Conservation (phyloP, 1,284 basidiomycete species). For the Apiotrichum domesticum region DNA sequence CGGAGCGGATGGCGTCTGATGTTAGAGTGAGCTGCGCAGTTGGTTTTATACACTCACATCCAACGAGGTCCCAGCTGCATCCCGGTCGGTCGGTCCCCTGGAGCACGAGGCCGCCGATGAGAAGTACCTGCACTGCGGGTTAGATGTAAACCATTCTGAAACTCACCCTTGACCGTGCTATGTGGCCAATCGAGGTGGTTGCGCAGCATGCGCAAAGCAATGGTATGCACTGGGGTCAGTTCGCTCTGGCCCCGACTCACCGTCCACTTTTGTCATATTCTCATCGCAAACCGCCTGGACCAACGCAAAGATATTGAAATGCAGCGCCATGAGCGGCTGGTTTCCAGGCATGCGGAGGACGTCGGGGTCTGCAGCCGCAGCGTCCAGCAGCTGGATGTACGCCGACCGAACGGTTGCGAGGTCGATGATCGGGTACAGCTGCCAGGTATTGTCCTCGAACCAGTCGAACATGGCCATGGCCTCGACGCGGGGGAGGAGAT, state of each 20-base stretch:
- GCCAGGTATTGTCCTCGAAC: slow-evolving; percentile 7
- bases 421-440: slow-evolving; percentile 16
- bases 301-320: slow-evolving; percentile 17
- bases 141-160: not conserved
- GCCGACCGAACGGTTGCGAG: not conserved
- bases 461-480: slow-evolving; percentile 12
- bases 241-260: not conserved
- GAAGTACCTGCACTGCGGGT: slow-evolving; percentile 13
- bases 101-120: slow-evolving; percentile 17
- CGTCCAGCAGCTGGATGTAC: slow-evolving; percentile 7
- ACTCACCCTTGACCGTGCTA: slow-evolving; percentile 12
- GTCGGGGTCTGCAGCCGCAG: not conserved
- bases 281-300: not conserved
- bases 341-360: not conserved
- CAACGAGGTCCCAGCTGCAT: slow-evolving; percentile 16
- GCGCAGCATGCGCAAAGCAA: slow-evolving; percentile 9
- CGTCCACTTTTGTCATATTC: not conserved
- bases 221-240: slow-evolving; percentile 1
- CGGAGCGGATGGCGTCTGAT: slow-evolving; percentile 14
- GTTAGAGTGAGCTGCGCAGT: not conserved
- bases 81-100: slow-evolving; percentile 19
- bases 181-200: slow-evolving; percentile 20
- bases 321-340: slow-evolving; percentile 15
- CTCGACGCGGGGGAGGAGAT: slow-evolving; percentile 7
- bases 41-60: slow-evolving; percentile 7